phyloP scores from a whole-genome alignment of 345 rosid genomes.

The Carallia brachiata region DNA sequence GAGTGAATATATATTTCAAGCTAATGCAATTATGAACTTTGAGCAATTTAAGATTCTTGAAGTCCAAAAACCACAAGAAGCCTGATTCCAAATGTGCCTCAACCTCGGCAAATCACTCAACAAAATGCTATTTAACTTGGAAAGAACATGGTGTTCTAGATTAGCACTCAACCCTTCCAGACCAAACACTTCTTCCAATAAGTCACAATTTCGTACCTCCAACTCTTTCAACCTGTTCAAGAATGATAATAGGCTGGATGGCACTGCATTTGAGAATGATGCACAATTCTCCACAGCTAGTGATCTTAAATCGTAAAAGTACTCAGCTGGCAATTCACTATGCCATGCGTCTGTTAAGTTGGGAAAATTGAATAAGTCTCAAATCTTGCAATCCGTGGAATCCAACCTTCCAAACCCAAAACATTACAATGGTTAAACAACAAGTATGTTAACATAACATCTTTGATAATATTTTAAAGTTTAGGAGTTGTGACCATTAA shows the following conservation, averaged over 20 bases:
- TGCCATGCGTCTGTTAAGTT: slow-evolving; percentile 5
- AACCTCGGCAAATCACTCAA: slow-evolving; percentile 8
- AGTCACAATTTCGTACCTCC: no score
- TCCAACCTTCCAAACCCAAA: not conserved
- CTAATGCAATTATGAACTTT: slow-evolving; percentile 9
- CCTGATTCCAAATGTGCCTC: not conserved
- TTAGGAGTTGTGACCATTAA: no score
- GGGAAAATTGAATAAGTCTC: slow-evolving; percentile 6
- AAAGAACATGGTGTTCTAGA: not conserved
- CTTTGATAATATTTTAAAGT: no score
- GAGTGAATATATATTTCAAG: not conserved
- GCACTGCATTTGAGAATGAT: not conserved
- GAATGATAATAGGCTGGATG: no score
- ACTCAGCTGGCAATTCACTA: not conserved
- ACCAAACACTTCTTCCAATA: no score
- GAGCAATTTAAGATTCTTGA: not conserved
- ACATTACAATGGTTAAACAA: no score
- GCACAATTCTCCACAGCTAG: slow-evolving; percentile 7
- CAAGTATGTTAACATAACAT: no score
- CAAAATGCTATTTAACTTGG: not conserved
- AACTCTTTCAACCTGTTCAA: no score
- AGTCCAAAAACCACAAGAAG: not conserved
- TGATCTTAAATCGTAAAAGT: not conserved
- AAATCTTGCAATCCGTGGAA: not conserved
- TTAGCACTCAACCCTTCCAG: not conserved